Percentiles rank a stretch among this genome's conserved stretches.
phyloP scores from a whole-genome alignment of 345 rosid genomes.

The Eucalyptus pumila region DNA sequence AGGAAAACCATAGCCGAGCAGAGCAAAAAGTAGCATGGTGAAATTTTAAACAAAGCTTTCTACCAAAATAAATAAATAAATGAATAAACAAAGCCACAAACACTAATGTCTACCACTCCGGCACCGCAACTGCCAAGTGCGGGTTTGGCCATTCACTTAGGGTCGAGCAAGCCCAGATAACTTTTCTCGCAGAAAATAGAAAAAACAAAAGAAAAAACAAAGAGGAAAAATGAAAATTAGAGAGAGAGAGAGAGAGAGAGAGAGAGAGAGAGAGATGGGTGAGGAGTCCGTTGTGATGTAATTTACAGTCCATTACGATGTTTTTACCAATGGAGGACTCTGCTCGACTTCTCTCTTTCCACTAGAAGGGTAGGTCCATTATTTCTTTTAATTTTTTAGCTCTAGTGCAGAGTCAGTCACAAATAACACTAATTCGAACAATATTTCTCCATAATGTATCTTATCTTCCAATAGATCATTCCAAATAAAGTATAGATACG shows the following conservation, averaged over 20 bases:
- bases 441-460: neutral
- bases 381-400: neutral
- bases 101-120: neutral
- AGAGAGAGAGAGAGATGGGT: neutral
- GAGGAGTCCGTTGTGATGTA: neutral
- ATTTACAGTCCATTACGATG: too few relatives aligned
- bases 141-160: neutral
- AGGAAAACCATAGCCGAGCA: neutral
- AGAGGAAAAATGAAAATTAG: too few relatives aligned
- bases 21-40: neutral
- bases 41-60: neutral
- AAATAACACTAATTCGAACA: neutral
- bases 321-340: too few relatives aligned
- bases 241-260: too few relatives aligned
- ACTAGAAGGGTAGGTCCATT: neutral
- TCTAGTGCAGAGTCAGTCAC: neutral
- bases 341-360: too few relatives aligned
- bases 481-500: too few relatives aligned
- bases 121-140: neutral
- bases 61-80: too few relatives aligned
- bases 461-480: neutral
- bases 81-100: neutral
- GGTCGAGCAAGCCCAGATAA: neutral
- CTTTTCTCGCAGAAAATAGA: too few relatives aligned
- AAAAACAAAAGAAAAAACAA: too few relatives aligned